Evolutionary conservation across 2,329 filamentous ascomycete genomes (phyloP), one percentile per base, ranked within the genome.

Genomic region (Ceratocystis variospora): DNA sequence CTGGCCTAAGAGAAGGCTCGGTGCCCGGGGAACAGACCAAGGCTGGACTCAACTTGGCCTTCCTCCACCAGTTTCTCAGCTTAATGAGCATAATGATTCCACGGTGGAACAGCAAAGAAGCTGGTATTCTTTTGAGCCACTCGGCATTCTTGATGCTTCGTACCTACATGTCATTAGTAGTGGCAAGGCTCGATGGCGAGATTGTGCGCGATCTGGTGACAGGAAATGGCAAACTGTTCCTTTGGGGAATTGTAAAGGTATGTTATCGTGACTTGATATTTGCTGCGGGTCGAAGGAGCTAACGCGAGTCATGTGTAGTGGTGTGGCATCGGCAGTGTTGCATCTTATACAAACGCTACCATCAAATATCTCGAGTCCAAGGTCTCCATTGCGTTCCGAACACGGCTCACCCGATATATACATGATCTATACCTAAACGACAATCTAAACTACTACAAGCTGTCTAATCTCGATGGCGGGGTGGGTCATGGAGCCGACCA

Each of bases 321-420:
- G 94, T 91, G 92, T 70, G 91, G 93, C 2, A 87, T 99, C 45
- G 94, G 94, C 53, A 90, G 89, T 1, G 86, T 97, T 69, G 93
- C 92, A 7, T 96, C 93, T 0, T 99, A 99, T 73, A 96, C 93
- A 63, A 99, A 99, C 75, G 91, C 93, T 65, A 96, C 95, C 88
- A 99, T 99, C 80, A 97, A 97, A 76, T 99, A 89, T 77, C 82
- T 99, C 69, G 93, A 99, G 76, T 93, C 90, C 63, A 99, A 99
- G 78, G 91, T 99, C 65, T 96, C 93, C 5, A 99, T 99, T 70
- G 93, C 95, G 44, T 99, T 99, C 81, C 87, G 94, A 53, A 99
- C 94, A 3, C 85, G 94, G 10, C 81, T 99, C 15, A 99, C 94
- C 1, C 82, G 94, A 71, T 99, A 99, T 74, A 96, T 99, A 65